Evolutionary conservation across 495 filamentous ascomycete genomes (phyloP).

Genomic region (Podospora fimiseda): DNA sequence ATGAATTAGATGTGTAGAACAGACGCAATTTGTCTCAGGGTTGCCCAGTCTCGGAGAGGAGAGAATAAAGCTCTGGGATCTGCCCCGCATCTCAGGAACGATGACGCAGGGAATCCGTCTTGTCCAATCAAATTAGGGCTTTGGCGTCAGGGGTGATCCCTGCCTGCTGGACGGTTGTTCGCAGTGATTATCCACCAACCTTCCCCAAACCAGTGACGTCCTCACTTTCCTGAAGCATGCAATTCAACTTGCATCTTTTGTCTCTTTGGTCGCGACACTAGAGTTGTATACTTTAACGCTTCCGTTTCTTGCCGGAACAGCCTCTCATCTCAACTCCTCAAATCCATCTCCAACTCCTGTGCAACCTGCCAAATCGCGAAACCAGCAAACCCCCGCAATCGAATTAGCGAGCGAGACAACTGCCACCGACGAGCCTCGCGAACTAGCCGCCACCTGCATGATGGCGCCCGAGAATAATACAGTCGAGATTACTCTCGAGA

Average conservation of each 20-base stretch:
- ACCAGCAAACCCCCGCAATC: neutral
- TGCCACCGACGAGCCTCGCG: neutral
- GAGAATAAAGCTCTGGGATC: too few relatives aligned
- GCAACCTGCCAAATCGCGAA: neutral
- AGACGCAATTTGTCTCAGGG: too few relatives aligned
- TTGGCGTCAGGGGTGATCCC: too few relatives aligned
- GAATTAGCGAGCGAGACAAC: neutral
- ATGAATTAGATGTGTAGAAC: too few relatives aligned
- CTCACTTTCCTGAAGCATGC: neutral
- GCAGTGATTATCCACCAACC: too few relatives aligned
- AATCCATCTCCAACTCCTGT: neutral
- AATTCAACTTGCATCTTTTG: neutral
- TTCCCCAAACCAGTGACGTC: neutral
- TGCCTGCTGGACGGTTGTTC: too few relatives aligned
- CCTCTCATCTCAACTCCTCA: neutral
- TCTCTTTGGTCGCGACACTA: neutral
- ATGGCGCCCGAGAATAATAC: neutral
- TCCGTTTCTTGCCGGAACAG: neutral
- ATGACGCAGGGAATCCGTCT: neutral
- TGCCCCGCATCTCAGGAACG: neutral
- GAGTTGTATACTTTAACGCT: neutral
- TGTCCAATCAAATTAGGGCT: neutral
- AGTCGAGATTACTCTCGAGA: conserved; percentile 47
- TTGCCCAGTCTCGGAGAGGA: too few relatives aligned
- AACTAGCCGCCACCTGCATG: neutral